Base-by-base conservation (phyloP, 805 yeast species). In the Candida ortonii region DNA sequence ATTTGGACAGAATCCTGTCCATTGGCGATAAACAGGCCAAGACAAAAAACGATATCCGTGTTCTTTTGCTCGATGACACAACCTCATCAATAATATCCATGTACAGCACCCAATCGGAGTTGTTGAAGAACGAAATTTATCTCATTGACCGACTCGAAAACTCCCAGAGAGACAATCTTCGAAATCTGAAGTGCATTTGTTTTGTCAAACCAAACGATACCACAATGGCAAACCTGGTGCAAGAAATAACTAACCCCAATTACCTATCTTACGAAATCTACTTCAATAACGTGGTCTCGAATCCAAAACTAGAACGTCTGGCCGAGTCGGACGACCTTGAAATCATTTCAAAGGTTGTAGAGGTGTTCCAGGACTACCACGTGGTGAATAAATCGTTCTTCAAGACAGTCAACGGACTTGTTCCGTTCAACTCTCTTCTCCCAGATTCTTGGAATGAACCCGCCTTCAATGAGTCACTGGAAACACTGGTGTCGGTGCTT, bases 271-370 rank as follows among this genome's bases (percentile, higher is more conserved):
- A 93, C 60, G 80, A 81, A 50, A 57, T 93, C 13, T 86, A 70
- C 50, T 87, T 90, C 67, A 83, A 78, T 55, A 88, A 88, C 55
- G 66, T 77, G 11, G 71, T 89, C 19, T 69, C 77, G 33, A 93
- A 90, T 61, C 67, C 79, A 16, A 84, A 85, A 44, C 59, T 93
- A 47, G 99, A 93, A 55, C 70, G 84, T 32, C 55, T 93, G 29
- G 97, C 98, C 0, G 96, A 87, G 57, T 74, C 85, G 3, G 99
- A 93, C 58, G 93, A 85, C 52, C 68, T 79, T 50, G 97, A 90
- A 55, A 76, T 78, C 7, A 83, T 93, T 7, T 64, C 70, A 5
- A 74, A 74, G 39, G 87, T 93, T 4, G 78, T 82, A 33, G 98
- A 93, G 53, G 55, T 89, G 24, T 93, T 87, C 55, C 84, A 81